phyloP scores from a whole-genome alignment of 1,139 yeast genomes.

The Eremothecium coryli region DNA sequence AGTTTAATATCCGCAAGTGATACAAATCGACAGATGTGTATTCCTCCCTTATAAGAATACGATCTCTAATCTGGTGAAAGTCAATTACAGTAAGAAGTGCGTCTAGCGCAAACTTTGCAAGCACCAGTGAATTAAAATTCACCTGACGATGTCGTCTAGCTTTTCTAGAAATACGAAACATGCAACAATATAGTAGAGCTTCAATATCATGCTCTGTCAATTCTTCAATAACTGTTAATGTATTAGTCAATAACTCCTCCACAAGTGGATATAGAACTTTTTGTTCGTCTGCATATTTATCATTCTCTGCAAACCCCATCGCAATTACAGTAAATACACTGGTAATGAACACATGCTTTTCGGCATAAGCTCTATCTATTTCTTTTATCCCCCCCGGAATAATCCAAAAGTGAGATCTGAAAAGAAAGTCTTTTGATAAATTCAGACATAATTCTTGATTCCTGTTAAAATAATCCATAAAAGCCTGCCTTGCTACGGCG shows the following conservation, averaged over 20 bases:
- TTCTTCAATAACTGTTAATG: conserved; percentile 40
- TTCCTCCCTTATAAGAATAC: conserved; percentile 27
- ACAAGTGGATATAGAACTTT: conserved; percentile 37
- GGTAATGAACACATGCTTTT: conserved; percentile 40
- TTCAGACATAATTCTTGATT: conserved; percentile 35
- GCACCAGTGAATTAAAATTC: conserved; percentile 40
- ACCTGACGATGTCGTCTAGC: conserved; percentile 37
- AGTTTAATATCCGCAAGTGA: conserved; percentile 42
- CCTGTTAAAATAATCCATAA: conserved; percentile 36
- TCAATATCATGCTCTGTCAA: conserved; percentile 47
- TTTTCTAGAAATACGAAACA: conserved; percentile 44
- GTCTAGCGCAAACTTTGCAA: conserved; percentile 41
- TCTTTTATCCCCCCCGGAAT: conserved; percentile 45
- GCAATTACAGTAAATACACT: conserved; percentile 43
- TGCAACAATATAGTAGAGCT: conserved; percentile 42
- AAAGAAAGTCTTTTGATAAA: conserved; percentile 37
- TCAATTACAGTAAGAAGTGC: conserved; percentile 39
- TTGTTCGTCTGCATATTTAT: conserved; percentile 38
- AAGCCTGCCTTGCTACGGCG: conserved; percentile 30
- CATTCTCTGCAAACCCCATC: conserved; percentile 43
- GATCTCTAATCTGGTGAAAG: conserved; percentile 34
- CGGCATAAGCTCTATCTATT: conserved; percentile 36
- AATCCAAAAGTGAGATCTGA: conserved; percentile 44
- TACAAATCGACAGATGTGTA: conserved; percentile 36
- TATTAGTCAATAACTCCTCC: conserved; percentile 38